A percentile compares a stretch with the other conserved stretches of the same genome.
Conservation (phyloP, 192 early-diverging fungal species). For the Gamsiella multidivaricata region DNA sequence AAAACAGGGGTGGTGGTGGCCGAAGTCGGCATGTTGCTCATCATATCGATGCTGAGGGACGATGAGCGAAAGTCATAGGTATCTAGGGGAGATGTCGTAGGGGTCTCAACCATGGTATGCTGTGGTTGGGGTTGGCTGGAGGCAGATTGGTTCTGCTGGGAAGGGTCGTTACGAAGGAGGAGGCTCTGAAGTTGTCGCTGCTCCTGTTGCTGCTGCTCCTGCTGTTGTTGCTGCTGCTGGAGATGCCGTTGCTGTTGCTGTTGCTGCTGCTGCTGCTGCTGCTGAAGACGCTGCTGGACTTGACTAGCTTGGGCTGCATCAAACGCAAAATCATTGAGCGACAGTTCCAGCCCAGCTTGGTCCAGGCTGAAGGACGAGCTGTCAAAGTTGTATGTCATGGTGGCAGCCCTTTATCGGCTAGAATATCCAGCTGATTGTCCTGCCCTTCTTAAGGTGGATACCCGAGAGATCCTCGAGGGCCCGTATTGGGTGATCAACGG, state of each 20-base stretch:
- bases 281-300: conserved; percentile 40
- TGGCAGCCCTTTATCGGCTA: background rate
- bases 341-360: conserved; percentile 41
- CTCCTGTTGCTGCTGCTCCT: conserved; percentile 28
- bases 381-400: conserved; percentile 49
- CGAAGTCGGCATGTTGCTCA: conserved; percentile 17
- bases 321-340: conserved; percentile 45
- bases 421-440: background rate
- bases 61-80: conserved; percentile 9
- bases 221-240: conserved; percentile 29
- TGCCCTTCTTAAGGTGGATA: too few species aligned
- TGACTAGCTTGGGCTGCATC: conserved; percentile 42
- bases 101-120: background rate
- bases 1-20: conserved; percentile 45
- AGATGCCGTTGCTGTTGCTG: conserved; percentile 26
- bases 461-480: too few species aligned
- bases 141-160: conserved; percentile 5
- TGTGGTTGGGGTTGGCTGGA: conserved; percentile 5
- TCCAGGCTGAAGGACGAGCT: conserved; percentile 28
- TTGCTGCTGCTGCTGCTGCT: conserved; percentile 30
- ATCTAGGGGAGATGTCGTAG: background rate
- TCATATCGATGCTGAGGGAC: conserved; percentile 7
- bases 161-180: conserved; percentile 28
- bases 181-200: conserved; percentile 35
- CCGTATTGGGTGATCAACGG: too few species aligned